Base-by-base conservation (phyloP, 164 flowering plant genomes). In the Taxillus chinensis region DNA sequence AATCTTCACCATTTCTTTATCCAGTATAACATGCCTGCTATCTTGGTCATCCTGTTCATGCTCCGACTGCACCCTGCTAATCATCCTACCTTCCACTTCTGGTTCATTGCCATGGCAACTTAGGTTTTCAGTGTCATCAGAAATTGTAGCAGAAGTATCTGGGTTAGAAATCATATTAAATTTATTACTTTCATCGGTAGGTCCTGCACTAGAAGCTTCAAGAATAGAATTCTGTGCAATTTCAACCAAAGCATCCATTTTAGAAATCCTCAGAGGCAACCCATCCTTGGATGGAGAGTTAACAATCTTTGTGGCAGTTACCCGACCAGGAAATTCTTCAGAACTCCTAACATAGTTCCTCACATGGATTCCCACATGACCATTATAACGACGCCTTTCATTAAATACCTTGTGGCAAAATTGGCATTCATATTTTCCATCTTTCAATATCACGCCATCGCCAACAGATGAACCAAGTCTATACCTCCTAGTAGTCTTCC, bases 311-410 rank as follows among this genome's bases (percentile, higher is more conserved):
- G 68, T 70, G 57, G 56, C 58, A 70, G 60, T 63, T 16, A 60
- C 63, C 42, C 63, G 70, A 72, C 68, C 78, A 37, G 78, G 70
- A 15, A 62, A 56, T 41, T 79, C 82, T 62, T 74, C 82, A 59
- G 76, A 70, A 15, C 71, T 75, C 66, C 69, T 77, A 43, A 68
- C 82, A 73, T 73, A 72, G 70, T 77, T 80, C 59, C 81, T 82
- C 58, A 84, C 86, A 68, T 90, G 95, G 45, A 74, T 71, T 17
- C 89, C 95, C 5, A 87, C 92, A 82, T 90, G 92, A 58, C 90
- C 83, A 77, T 77, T 82, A 63, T 86, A 86, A 9, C 83, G 82
- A 37, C 77, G 83, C 72, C 78, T 77, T 74, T 88, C 92, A 8
- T 75, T 66, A 68, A 90, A 87, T 52, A 78, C 73, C 64, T 83